Percentiles rank a stretch among this genome's conserved stretches.
Evolutionary conservation across 768 basidiomycete genomes (phyloP).

Genomic region (Tulasnella sp.): DNA sequence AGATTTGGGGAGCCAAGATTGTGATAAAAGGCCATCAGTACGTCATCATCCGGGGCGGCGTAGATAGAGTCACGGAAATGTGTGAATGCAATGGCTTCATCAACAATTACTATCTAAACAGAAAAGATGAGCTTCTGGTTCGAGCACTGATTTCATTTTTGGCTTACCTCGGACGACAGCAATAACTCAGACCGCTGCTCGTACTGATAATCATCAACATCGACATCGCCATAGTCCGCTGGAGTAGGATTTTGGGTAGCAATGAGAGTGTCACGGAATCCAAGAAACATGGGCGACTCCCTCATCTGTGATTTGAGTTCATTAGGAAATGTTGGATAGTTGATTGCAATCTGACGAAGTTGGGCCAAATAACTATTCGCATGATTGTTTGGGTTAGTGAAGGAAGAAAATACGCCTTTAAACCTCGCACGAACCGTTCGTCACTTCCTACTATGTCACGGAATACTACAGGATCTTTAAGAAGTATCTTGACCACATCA

Average conservation of each 20-base stretch:
- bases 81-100: conserved; percentile 69
- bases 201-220: conserved; percentile 51
- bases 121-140: background rate
- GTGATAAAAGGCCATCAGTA: too few species aligned
- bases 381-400: conserved; percentile 4
- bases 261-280: conserved; percentile 35
- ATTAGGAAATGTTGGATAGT: conserved; percentile 38
- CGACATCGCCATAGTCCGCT: conserved; percentile 17
- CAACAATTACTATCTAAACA: conserved; percentile 60
- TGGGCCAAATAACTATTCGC: conserved; percentile 73
- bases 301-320: too few species aligned
- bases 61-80: conserved; percentile 65
- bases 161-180: conserved; percentile 34
- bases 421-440: conserved; percentile 38
- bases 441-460: conserved; percentile 56
- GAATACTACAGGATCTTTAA: conserved; percentile 56
- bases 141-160: background rate
- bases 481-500: conserved; percentile 56
- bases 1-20: too few species aligned
- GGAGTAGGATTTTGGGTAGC: too few species aligned
- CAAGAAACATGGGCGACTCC: conserved; percentile 56
- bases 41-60: conserved; percentile 76
- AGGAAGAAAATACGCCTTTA: background rate
- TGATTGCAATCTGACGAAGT: conserved; percentile 72
- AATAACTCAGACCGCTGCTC: conserved; percentile 69